Evolutionary conservation across 352 stramenopile genomes (phyloP).

Genomic region (Pythium pyrilobum): DNA sequence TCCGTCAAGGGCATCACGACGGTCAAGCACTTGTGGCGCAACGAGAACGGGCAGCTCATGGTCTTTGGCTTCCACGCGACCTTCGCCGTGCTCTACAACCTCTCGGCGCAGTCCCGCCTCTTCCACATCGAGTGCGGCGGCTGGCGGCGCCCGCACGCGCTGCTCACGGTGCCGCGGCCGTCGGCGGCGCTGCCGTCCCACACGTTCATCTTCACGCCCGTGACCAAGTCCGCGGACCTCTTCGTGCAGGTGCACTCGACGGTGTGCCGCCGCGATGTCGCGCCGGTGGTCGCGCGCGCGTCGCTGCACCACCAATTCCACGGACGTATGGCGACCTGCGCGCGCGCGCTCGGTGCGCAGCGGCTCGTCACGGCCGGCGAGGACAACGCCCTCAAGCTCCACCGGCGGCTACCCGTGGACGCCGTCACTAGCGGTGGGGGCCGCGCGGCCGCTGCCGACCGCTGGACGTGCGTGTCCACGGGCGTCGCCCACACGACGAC

Average conservation of each 20-base stretch:
- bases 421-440: not conserved
- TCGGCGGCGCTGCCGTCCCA: constrained; percentile 35
- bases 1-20: constrained; percentile 77
- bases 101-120: constrained; percentile 62
- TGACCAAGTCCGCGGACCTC: constrained; percentile 37
- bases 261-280: not conserved
- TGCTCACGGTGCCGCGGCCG: constrained; percentile 15
- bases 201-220: constrained; percentile 66
- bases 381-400: constrained; percentile 81
- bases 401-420: constrained; percentile 24
- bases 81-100: constrained; percentile 69
- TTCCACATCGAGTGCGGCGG: constrained; percentile 75
- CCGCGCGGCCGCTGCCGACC: not conserved
- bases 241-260: constrained; percentile 73
- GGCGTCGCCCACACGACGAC: constrained; percentile 78
- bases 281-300: constrained; percentile 17
- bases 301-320: constrained; percentile 71
- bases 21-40: constrained; percentile 61
- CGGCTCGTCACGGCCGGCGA: constrained; percentile 67
- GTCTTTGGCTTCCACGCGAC: constrained; percentile 82
- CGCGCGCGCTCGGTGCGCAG: constrained; percentile 33
- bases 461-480: constrained; percentile 45
- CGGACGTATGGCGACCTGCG: constrained; percentile 70
- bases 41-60: constrained; percentile 38
- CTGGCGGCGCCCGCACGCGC: constrained; percentile 75